These are phyloP conservation scores for Penicillium expansum DNA, from an alignment of 2,329 filamentous ascomycete genomes.

Conservation along the genomic window DNA sequence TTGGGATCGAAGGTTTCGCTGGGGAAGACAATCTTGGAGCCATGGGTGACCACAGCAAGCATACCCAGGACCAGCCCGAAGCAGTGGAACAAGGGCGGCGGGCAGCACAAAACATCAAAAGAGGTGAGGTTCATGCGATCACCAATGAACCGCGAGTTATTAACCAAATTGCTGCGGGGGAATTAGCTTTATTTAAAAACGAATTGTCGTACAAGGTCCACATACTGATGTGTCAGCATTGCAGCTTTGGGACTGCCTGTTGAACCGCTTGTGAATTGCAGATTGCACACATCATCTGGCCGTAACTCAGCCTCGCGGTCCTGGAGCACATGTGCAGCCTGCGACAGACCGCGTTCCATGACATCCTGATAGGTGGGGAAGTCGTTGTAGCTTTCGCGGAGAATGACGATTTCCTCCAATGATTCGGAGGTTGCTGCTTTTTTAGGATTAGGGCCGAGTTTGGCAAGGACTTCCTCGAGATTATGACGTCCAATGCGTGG, in stretches of 20 bases:
- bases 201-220: background rate
- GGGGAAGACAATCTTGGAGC: conserved; percentile 73
- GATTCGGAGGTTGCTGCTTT: conserved; percentile 33
- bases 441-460: conserved; percentile 45
- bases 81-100: conserved; percentile 81
- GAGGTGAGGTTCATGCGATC: conserved; percentile 69
- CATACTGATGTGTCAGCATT: conserved; percentile 68
- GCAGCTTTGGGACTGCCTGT: conserved; percentile 71
- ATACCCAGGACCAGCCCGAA: conserved; percentile 77
- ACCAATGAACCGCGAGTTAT: conserved; percentile 68
- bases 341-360: conserved; percentile 51
- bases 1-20: conserved; percentile 69
- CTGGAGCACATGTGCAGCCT: conserved; percentile 53
- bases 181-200: background rate
- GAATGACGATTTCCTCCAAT: conserved; percentile 56
- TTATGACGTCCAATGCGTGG: conserved; percentile 65
- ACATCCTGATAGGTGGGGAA: conserved; percentile 62
- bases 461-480: conserved; percentile 58
- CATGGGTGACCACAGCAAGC: conserved; percentile 69
- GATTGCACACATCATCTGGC: conserved; percentile 67
- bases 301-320: conserved; percentile 56
- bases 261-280: conserved; percentile 74
- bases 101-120: conserved; percentile 71
- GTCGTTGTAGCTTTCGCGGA: conserved; percentile 54
- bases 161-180: conserved; percentile 46